Base-by-base conservation (phyloP, 2,329 filamentous ascomycete species). In the Zymoseptoria tritici region DNA sequence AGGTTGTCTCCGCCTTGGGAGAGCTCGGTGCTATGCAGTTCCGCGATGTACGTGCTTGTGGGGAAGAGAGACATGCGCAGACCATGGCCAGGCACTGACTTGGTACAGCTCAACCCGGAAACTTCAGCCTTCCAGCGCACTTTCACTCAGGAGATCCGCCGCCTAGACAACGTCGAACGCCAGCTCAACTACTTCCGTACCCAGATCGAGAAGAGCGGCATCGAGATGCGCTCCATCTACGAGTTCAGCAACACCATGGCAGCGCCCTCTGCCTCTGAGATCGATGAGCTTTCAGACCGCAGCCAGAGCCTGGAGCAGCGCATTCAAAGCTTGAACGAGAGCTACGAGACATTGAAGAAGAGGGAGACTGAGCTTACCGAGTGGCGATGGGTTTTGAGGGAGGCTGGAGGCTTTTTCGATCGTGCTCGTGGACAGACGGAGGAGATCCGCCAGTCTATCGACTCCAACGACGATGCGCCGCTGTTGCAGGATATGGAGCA, bases 261-360 rank as follows among this genome's bases (percentile, higher is more conserved):
- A 49, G 86, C 91, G 9, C 93, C 94, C 9, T 89, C 91, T 54
- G 93, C 93, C 50, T 88, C 91, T 65, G 94, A 99, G 77, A 99
- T 99, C 64, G 94, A 99, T 72, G 92, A 97, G 75, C 85, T 99
- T 63, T 85, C 91, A 60, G 93, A 97, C 74, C 89, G 93, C 70
- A 90, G 91, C 74, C 90, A 97, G 78, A 89, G 86, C 76, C 83
- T 99, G 59, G 94, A 99, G 78, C 90, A 95, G 78, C 86, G 94
- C 63, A 85, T 99, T 66, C 87, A 86, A 60, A 93, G 92, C 67
- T 79, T 99, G 63, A 97, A 97, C 74, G 94, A 97, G 73, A 97
- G 92, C 79, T 97, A 99, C 77, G 94, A 99, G 80, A 97, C 91
- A 16, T 78, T 99, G 75, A 97, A 97, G 84, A 97, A 94, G 80